These are phyloP conservation scores for Apophysomyces ossiformis DNA, from an alignment of 371 early-diverging fungal genomes.

Conservation along the genomic window DNA sequence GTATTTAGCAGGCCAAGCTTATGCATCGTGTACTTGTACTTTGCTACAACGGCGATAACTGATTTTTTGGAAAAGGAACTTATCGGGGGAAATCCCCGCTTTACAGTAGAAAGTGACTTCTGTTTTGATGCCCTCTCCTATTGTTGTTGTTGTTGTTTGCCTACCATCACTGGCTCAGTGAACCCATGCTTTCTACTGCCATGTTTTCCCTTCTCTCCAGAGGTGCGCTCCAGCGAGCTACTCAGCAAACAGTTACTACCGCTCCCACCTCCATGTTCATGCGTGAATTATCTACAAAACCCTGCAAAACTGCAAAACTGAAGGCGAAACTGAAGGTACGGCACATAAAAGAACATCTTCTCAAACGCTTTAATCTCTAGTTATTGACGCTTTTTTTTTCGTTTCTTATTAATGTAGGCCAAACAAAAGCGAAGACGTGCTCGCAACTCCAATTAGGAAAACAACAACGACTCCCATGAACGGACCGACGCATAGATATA, in stretches of 20 bases:
- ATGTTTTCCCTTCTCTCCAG: constrained; percentile 11
- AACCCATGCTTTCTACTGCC: neutral
- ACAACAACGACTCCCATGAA: neutral
- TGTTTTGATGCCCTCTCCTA: too few species aligned
- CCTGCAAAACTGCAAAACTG: constrained; percentile 21
- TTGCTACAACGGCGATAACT: too few species aligned
- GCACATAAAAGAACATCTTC: neutral
- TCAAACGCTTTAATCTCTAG: neutral
- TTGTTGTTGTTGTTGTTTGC: too few species aligned
- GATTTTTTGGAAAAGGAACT: too few species aligned
- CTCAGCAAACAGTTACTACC: constrained; percentile 16
- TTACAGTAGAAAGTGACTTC: too few species aligned
- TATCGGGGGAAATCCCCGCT: too few species aligned
- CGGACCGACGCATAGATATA: neutral
- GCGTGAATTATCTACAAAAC: constrained; percentile 16
- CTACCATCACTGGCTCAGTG: too few species aligned
- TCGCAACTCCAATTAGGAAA: constrained; percentile 5
- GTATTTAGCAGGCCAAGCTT: too few species aligned
- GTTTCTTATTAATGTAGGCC: constrained; percentile 11
- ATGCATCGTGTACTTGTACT: too few species aligned
- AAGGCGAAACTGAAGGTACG: constrained; percentile 20
- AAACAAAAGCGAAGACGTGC: constrained; percentile 28
- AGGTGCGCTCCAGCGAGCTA: neutral
- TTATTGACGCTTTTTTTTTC: neutral
- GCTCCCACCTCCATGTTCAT: constrained; percentile 92